These are phyloP conservation scores for Pleomassaria siparia DNA, from an alignment of 2,329 filamentous ascomycete species.

Conservation along the genomic window DNA sequence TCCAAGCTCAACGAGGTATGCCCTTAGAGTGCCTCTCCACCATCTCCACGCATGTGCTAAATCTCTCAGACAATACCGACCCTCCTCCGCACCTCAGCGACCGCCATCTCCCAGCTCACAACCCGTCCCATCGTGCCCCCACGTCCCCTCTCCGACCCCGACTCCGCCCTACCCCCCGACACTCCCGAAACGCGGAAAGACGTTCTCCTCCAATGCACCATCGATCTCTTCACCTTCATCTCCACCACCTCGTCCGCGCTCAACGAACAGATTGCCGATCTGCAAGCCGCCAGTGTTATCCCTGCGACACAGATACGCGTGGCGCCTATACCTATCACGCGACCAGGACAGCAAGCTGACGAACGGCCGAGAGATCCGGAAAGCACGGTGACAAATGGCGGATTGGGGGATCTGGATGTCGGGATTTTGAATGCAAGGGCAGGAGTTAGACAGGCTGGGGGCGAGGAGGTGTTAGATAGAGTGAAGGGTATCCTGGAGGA, in stretches of 20 bases:
- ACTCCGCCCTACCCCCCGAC: conserved; percentile 24
- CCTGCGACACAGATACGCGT: conserved; percentile 26
- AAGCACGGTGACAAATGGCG: conserved; percentile 45
- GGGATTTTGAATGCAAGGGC: conserved; percentile 88
- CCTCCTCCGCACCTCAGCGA: conserved; percentile 76
- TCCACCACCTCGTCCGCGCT: conserved; percentile 48
- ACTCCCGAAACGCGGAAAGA: conserved; percentile 47
- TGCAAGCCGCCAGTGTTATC: conserved; percentile 36
- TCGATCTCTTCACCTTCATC: conserved; percentile 71
- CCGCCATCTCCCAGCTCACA: conserved; percentile 67
- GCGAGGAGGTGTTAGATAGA: conserved; percentile 74
- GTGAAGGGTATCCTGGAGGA: conserved; percentile 58
- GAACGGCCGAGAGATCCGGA: conserved; percentile 20
- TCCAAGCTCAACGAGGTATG: conserved; percentile 4
- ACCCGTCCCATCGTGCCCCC: conserved; percentile 54
- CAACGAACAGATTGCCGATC: conserved; percentile 30
- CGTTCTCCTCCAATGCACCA: conserved; percentile 54
- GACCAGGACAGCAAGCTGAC: conserved; percentile 5
- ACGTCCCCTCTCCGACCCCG: conserved; percentile 49
- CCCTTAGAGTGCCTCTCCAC: not conserved
- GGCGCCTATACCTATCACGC: not conserved
- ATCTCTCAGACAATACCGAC: conserved; percentile 16
- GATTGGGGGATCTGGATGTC: conserved; percentile 67
- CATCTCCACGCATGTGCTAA: not conserved
- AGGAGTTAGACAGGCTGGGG: conserved; percentile 78